Conservation (phyloP, 805 yeast species). For the Ogataea paradorogensis region DNA sequence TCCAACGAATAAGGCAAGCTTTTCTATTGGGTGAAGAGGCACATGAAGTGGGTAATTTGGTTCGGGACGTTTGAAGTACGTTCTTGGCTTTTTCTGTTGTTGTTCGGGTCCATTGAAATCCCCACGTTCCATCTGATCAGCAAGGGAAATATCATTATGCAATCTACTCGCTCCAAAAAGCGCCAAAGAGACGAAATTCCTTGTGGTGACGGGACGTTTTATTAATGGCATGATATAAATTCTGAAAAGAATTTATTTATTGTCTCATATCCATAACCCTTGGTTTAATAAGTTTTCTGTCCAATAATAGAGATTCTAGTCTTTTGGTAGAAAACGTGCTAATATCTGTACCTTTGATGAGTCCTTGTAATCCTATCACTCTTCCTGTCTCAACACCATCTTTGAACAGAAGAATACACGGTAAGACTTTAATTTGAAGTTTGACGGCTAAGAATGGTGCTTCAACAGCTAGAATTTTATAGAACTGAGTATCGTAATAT, state of each 20-base stretch:
- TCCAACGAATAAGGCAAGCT: slow-evolving; percentile 58
- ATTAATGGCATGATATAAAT: slow-evolving; percentile 9
- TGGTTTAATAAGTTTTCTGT: slow-evolving; percentile 34
- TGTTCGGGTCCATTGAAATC: slow-evolving; percentile 34
- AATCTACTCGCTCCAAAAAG: slow-evolving; percentile 10
- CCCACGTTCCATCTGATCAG: slow-evolving; percentile 57
- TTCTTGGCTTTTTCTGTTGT: slow-evolving; percentile 14
- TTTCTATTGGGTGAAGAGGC: slow-evolving; percentile 64
- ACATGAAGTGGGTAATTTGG: slow-evolving; percentile 74
- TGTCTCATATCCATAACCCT: slow-evolving; percentile 32
- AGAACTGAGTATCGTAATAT: slow-evolving; percentile 54
- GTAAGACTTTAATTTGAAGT: slow-evolving; percentile 63
- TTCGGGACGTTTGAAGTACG: slow-evolving; percentile 37
- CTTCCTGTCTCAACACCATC: slow-evolving; percentile 58
- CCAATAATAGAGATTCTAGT: slow-evolving; percentile 44
- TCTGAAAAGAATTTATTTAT: slow-evolving; percentile 3
- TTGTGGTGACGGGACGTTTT: neutral
- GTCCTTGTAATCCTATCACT: slow-evolving; percentile 66
- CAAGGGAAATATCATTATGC: slow-evolving; percentile 33
- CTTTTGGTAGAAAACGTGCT: slow-evolving; percentile 45
- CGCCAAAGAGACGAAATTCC: slow-evolving; percentile 17
- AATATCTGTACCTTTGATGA: slow-evolving; percentile 40
- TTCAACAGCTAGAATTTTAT: slow-evolving; percentile 54
- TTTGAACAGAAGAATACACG: slow-evolving; percentile 61
- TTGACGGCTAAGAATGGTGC: slow-evolving; percentile 73